Evolutionary conservation across 495 filamentous ascomycete genomes (phyloP), one percentile per base, ranked within the genome.

Genomic region (Xylaria nigripes): DNA sequence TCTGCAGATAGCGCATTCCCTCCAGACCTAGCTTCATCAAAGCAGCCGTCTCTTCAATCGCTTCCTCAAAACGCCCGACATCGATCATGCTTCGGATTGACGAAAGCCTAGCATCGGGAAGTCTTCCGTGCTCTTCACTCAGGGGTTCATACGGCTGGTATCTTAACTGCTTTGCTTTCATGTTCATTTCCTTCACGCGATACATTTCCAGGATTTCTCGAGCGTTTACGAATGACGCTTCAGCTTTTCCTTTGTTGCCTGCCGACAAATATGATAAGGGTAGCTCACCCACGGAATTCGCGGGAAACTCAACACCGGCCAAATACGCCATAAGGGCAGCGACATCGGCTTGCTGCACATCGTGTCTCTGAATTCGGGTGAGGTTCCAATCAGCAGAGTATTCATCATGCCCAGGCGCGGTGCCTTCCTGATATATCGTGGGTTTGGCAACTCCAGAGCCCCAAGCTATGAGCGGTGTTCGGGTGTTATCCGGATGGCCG

Each of bases 291-390:
- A 97, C 94, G 1, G 93, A 97, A 68, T 99, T 97, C 19, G 92
- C 92, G 0, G 94, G 94, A 66, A 89, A 99, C 52, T 90, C 87
- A 34, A 91, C 70, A 12, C 94, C 94, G 36, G 81, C 83, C n/a
- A 97, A 77, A 61, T 96, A 95, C 6, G 94, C 86, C 94, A 99
- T 99, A 40, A 99, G 79, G 16, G 92, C 87, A 8, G 94, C 94
- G 49, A 99, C 80, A 75, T 97, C 94, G 13, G 94, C 94, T 70
- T 99, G 94, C 18, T 83, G 81, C 25, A 97, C 92, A 68, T 99
- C 93, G 57, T 96, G 83, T 54, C 94, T 79, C 60, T 81, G 82
- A 27, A 99, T 77, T 50, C 86, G 77, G 61, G 87, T 78, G 18
- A 99, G 69, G 45, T 82, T 80, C 92, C 93, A 99, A 66, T 95